Evolutionary conservation across 805 yeast genomes (phyloP).

Genomic region (Cyberlindnera americana): DNA sequence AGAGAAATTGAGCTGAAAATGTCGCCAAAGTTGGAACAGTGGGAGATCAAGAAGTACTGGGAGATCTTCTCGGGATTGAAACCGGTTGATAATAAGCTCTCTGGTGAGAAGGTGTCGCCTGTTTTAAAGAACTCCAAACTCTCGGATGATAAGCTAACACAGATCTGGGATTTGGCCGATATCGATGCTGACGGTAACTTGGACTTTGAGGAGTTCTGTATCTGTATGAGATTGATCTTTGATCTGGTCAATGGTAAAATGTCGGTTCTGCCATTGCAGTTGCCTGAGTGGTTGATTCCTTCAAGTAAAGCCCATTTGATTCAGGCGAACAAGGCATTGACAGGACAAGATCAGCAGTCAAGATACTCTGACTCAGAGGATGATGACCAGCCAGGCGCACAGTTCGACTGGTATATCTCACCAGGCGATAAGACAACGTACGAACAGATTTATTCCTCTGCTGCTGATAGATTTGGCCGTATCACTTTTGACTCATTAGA

Average conservation of each 20-base stretch:
- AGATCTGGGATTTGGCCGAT: conserved; percentile 90
- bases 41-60: conserved; percentile 98
- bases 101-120: conserved; percentile 80
- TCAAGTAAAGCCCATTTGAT: conserved; percentile 81
- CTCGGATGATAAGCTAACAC: conserved; percentile 68
- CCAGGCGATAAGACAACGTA: conserved; percentile 80
- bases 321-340: conserved; percentile 69
- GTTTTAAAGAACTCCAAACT: conserved; percentile 88
- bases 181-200: conserved; percentile 87
- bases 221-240: conserved; percentile 92
- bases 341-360: conserved; percentile 23
- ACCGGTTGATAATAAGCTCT: conserved; percentile 74
- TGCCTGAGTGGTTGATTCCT: conserved; percentile 94
- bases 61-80: conserved; percentile 88
- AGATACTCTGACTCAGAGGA: conserved; percentile 60
- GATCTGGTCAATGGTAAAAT: conserved; percentile 79
- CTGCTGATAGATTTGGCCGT: conserved; percentile 77
- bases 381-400: conserved; percentile 26
- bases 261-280: conserved; percentile 57
- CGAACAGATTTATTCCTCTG: conserved; percentile 69
- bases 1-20: no score
- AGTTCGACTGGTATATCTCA: conserved; percentile 94
- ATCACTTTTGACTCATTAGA: conserved; percentile 69
- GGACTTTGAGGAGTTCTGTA: conserved; percentile 97
- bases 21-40: conserved; percentile 75